These are phyloP conservation scores for Zymoseptoria crescenta DNA, from an alignment of 2,329 filamentous ascomycete species.

Conservation along the genomic window DNA sequence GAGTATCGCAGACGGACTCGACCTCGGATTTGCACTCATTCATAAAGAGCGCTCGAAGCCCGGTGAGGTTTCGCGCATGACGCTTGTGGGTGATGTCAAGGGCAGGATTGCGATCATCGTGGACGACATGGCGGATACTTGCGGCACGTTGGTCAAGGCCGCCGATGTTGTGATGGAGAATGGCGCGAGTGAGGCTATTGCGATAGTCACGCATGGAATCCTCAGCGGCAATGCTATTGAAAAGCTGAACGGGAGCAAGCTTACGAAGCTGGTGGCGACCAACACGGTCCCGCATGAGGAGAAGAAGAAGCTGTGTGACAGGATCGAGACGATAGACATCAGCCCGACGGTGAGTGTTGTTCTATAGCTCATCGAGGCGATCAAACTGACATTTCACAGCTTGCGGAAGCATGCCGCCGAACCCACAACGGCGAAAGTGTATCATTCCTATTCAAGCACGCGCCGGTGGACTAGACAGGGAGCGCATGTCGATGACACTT, in stretches of 20 bases:
- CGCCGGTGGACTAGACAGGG: slow-evolving; percentile 33
- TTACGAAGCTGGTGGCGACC: slow-evolving; percentile 77
- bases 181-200: slow-evolving; percentile 79
- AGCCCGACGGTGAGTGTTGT: slow-evolving; percentile 56
- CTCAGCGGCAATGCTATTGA: slow-evolving; percentile 82
- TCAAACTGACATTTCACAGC: slow-evolving; percentile 15
- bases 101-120: slow-evolving; percentile 92
- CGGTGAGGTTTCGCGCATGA: slow-evolving; percentile 88
- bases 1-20: slow-evolving; percentile 83
- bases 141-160: slow-evolving; percentile 79
- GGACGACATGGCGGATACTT: slow-evolving; percentile 97
- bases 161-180: slow-evolving; percentile 82
- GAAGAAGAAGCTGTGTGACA: slow-evolving; percentile 69
- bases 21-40: slow-evolving; percentile 86
- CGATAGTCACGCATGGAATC: slow-evolving; percentile 92
- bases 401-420: slow-evolving; percentile 62
- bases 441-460: slow-evolving; percentile 61
- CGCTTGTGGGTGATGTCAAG: slow-evolving; percentile 87
- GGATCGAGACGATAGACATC: slow-evolving; percentile 86
- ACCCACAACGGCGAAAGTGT: slow-evolving; percentile 63
- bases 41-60: slow-evolving; percentile 92
- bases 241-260: slow-evolving; percentile 68
- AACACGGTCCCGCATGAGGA: slow-evolving; percentile 79
- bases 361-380: neutral
- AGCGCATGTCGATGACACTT: neutral